Evolutionary conservation across 2,329 filamentous ascomycete genomes (phyloP).

Genomic region (Acrocalymma vagum): DNA sequence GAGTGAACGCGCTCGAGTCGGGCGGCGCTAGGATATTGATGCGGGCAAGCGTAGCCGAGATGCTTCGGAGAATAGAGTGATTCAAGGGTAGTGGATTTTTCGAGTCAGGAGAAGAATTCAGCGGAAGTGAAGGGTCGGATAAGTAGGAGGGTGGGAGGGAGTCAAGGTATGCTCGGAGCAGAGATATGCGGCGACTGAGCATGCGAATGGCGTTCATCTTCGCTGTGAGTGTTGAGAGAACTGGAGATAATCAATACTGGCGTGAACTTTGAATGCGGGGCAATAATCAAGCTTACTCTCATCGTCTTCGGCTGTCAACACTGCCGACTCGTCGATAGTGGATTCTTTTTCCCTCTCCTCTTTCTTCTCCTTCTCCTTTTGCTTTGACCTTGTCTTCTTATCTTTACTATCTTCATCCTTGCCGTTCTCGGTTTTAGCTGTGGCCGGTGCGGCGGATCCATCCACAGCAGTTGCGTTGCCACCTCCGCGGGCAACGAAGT

Average conservation of each 20-base stretch:
- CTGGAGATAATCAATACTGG: constrained; percentile 40
- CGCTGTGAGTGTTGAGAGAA: constrained; percentile 76
- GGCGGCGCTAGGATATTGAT: constrained; percentile 82
- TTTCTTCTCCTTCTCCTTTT: constrained; percentile 59
- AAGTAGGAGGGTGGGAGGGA: constrained; percentile 73
- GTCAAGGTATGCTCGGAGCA: constrained; percentile 74
- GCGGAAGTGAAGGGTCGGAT: constrained; percentile 54
- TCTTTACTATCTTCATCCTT: constrained; percentile 55
- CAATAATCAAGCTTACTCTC: constrained; percentile 57
- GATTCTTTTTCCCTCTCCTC: constrained; percentile 45
- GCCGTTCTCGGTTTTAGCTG: constrained; percentile 16
- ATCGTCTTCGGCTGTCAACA: constrained; percentile 68
- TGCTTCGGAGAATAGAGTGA: constrained; percentile 82
- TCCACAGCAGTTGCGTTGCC: constrained; percentile 75
- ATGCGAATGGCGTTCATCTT: constrained; percentile 95
- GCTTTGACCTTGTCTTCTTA: constrained; percentile 62
- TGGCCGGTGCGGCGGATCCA: constrained; percentile 37
- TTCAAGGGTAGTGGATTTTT: constrained; percentile 53
- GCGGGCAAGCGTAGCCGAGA: constrained; percentile 84
- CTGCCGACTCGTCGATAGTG: constrained; percentile 40
- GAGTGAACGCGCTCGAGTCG: constrained; percentile 69
- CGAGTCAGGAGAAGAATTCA: constrained; percentile 37
- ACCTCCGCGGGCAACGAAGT: constrained; percentile 86
- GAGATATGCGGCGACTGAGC: constrained; percentile 70
- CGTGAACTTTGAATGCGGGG: constrained; percentile 5